A percentile compares a stretch with the other conserved stretches of the same genome.
Evolutionary conservation across 2,329 filamentous ascomycete genomes (phyloP).

Genomic region (Nothomitra cinnamomea): DNA sequence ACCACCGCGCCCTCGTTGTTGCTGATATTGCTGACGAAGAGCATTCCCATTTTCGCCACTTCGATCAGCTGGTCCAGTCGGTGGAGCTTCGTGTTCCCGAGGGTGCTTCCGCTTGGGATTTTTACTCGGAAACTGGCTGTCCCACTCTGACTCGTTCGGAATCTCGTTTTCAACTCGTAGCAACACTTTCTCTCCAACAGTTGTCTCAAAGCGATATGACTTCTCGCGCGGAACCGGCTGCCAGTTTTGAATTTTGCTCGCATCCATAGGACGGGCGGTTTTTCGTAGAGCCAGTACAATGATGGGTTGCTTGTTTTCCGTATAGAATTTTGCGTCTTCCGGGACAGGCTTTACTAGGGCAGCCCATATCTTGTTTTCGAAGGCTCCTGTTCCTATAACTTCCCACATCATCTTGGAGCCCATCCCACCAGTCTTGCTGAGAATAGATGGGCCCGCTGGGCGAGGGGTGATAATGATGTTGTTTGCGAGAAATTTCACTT

Average conservation of each 20-base stretch:
- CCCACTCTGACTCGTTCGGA: constrained; percentile 42
- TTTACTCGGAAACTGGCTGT: constrained; percentile 44
- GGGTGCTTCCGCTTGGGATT: constrained; percentile 44
- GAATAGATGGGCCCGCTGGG: constrained; percentile 50
- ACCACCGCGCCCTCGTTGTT: constrained; percentile 3
- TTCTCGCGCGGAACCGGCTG: constrained; percentile 54
- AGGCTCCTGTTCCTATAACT: constrained; percentile 56
- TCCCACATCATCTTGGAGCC: constrained; percentile 73
- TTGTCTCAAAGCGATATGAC: constrained; percentile 61
- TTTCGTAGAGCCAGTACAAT: constrained; percentile 71
- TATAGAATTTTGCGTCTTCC: constrained; percentile 50
- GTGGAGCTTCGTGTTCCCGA: constrained; percentile 31
- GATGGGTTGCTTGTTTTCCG: constrained; percentile 60
- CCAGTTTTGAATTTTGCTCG: constrained; percentile 70
- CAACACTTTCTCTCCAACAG: constrained; percentile 72
- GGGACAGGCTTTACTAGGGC: constrained; percentile 60
- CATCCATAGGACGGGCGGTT: constrained; percentile 61
- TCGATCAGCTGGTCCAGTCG: not conserved
- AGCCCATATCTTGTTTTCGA: constrained; percentile 76
- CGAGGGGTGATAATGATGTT: constrained; percentile 80
- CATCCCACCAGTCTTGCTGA: constrained; percentile 75
- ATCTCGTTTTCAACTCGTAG: constrained; percentile 64
- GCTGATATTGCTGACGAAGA: constrained; percentile 1
- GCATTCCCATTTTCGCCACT: not conserved
- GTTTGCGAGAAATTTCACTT: constrained; percentile 70